A percentile compares a stretch with the other conserved stretches of the same genome.
Evolutionary conservation across 2,329 filamentous ascomycete species (phyloP).

Genomic region (Aureobasidium namibiae): DNA sequence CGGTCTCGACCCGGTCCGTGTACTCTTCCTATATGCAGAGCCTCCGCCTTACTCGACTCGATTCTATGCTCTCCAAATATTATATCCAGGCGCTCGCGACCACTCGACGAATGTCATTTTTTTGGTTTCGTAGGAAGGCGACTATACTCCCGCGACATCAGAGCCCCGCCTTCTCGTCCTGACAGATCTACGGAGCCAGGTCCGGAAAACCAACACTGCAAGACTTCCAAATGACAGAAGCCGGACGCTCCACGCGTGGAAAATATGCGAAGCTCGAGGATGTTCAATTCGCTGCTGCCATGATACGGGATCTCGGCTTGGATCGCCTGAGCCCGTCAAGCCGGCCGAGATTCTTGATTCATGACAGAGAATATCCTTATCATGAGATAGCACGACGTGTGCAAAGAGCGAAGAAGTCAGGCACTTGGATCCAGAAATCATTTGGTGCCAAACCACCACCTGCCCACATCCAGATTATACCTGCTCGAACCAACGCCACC

Average conservation of each 20-base stretch:
- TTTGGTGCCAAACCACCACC: not conserved
- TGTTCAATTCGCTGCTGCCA: not conserved
- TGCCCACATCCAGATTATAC: not conserved
- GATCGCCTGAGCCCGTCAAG: not conserved
- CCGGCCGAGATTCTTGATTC: not conserved
- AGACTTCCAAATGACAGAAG: no score
- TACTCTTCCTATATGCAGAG: no score
- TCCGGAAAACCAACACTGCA: no score
- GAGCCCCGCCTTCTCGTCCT: no score
- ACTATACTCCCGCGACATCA: no score
- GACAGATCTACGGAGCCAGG: no score
- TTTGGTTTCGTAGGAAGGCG: no score
- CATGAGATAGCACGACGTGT: not conserved
- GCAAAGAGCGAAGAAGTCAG: not conserved
- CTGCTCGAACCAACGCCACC: not conserved
- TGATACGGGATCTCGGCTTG: not conserved
- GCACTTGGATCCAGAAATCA: not conserved
- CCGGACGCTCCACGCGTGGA: not conserved
- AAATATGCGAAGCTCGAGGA: not conserved
- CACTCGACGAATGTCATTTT: no score
- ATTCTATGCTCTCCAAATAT: no score
- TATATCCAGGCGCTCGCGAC: no score
- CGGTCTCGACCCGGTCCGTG: no score
- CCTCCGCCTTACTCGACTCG: no score
- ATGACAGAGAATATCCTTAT: not conserved